Evolutionary conservation across 495 filamentous ascomycete genomes (phyloP), one percentile per base, ranked within the genome.

Genomic region (Parathielavia appendiculata): DNA sequence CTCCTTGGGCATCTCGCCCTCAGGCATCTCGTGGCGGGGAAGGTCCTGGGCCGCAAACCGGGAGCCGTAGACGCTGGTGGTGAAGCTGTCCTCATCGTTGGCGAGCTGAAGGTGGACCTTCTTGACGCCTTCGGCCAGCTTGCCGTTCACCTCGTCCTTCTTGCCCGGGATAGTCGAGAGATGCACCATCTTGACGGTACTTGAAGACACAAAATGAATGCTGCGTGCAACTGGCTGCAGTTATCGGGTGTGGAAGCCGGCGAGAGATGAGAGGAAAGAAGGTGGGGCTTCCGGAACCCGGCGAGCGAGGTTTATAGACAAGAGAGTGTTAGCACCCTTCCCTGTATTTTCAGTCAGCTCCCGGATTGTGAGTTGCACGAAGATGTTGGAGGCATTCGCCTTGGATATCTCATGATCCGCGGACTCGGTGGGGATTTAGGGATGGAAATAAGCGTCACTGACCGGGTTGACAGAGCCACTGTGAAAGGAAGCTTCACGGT

Each of bases 21-120:
- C 91, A n/a, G 91, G 91, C 87, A 96, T 95, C 71, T 90, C 86
- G 67, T 86, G 80, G 64, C 81, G 83, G 39, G 89, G 88, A 51
- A 96, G 80, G 70, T 91, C 87, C 62, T 84, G 71, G 34, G 84
- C 83, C 13, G 91, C 91, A 69, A 88, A 96, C 34, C 77, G 81
- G 48, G 85, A 88, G 66, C 91, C 91, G 66, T 96, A 96, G 61
- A 96, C 90, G 63, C 85, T 89, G 35, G 83, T 82, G 35, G 81
- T 86, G 76, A 83, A 86, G 61, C 78, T 77, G 61, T 86, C 84
- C 6, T 79, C 74, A 63, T 81, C 77, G 52, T 80, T 78, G 50
- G 78, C 76, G 10, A 78, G 68, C 51, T 73, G 68, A 1, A 75
- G 62, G 45, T 62, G 70, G 56, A 66, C 71, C 59, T 80, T 80